Evolutionary conservation across 2,329 filamentous ascomycete species (phyloP), one percentile per base, ranked within the genome.

Genomic region (Fusarium protoensiforme): DNA sequence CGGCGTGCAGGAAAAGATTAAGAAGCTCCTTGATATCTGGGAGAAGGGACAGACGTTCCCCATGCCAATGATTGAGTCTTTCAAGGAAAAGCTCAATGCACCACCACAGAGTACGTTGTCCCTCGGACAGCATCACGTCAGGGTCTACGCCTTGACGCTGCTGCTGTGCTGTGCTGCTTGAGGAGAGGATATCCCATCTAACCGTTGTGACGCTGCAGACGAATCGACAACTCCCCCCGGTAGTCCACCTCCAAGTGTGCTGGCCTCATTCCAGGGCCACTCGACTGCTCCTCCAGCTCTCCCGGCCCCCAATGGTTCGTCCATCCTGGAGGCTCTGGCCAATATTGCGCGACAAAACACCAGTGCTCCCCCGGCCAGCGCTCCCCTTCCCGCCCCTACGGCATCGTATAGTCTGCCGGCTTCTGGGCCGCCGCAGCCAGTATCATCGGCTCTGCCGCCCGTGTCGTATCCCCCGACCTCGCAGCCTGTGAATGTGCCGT

Each of bases 11-110:
- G 94, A 97, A 82, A 98, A 98, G 87, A 96, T 98, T 83, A 84
- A 84, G 77, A 98, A 98, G 83, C 90, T 99, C 77, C 87, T 98
- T 84, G 95, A 98, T 81, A 99, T 99, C 76, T 99, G 96, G 96
- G 95, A 98, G 82, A 96, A 96, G 80, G 94, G 94, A 74, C 92
- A 93, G 81, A 98, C 95, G 24, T 98, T 99, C 83, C 95, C 96
- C 29, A 82, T 88, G 46, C 83, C 91, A 62, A 92, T 98, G 90
- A 90, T 99, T 77, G 87, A 88, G 71, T 90, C 90, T 39, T 97
- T 97, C 88, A 96, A 94, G 84, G 89, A 94, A 80, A 95, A 94
- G 83, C 83, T 97, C 78, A 92, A 88, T 72, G 87, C 90, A 69
- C 85, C 89, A 58, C 80, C 86, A 67, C 86, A 89, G 80, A 91